Evolutionary conservation across 2,329 filamentous ascomycete species (phyloP).

Genomic region (Magnaporthales sp.): DNA sequence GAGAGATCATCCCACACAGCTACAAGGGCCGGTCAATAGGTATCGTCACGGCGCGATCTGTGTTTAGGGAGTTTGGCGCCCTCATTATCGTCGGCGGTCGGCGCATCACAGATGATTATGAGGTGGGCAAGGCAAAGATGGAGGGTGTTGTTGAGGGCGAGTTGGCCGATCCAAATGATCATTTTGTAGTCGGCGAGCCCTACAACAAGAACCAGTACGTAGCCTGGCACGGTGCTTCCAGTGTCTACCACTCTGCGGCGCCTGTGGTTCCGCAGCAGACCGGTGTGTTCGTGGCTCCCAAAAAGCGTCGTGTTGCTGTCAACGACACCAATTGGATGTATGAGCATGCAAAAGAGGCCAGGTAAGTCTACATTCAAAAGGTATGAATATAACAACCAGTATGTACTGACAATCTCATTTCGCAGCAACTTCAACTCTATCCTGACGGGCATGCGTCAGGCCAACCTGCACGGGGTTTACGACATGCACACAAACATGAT

Average conservation of each 20-base stretch:
- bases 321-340: slow-evolving; percentile 96
- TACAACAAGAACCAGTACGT: slow-evolving; percentile 99
- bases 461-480: slow-evolving; percentile 71
- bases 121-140: slow-evolving; percentile 63
- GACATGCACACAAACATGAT: slow-evolving; percentile 90
- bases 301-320: slow-evolving; percentile 78
- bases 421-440: slow-evolving; percentile 73
- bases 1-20: slow-evolving; percentile 91
- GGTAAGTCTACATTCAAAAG: slow-evolving; percentile 42
- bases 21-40: slow-evolving; percentile 98
- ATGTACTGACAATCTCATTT: slow-evolving; percentile 8
- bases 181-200: slow-evolving; percentile 65
- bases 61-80: slow-evolving; percentile 94
- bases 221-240: slow-evolving; percentile 94
- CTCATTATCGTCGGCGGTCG: slow-evolving; percentile 88
- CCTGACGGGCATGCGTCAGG: slow-evolving; percentile 58
- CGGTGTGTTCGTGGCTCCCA: slow-evolving; percentile 66
- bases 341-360: slow-evolving; percentile 85
- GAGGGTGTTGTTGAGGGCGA: slow-evolving; percentile 81
- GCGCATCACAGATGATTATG: slow-evolving; percentile 82
- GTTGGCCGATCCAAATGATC: slow-evolving; percentile 82
- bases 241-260: slow-evolving; percentile 80
- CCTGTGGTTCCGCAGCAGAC: slow-evolving; percentile 68
- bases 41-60: slow-evolving; percentile 90
- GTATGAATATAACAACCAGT: not conserved